Evolutionary conservation across 2,329 filamentous ascomycete genomes (phyloP).

Genomic region (Botrytis medusae): DNA sequence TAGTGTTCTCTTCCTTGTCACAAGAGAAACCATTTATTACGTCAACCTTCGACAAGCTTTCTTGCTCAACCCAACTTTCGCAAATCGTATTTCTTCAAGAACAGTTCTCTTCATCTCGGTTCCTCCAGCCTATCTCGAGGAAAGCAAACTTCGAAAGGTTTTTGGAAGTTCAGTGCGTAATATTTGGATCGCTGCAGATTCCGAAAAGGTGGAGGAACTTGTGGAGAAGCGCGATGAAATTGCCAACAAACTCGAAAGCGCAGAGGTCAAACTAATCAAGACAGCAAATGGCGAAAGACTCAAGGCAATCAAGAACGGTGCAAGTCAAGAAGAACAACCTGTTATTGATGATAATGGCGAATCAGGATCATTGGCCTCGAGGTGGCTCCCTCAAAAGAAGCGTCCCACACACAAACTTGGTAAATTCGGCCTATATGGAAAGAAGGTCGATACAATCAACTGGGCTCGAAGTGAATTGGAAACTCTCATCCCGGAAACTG

Average conservation of each 20-base stretch:
- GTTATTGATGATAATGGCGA: slow-evolving; percentile 60
- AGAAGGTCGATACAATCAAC: slow-evolving; percentile 92
- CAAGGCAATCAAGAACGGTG: slow-evolving; percentile 66
- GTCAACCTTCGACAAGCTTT: slow-evolving; percentile 93
- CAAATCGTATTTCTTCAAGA: slow-evolving; percentile 81
- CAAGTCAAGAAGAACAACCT: slow-evolving; percentile 43
- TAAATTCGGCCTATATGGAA: slow-evolving; percentile 67
- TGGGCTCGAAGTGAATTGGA: slow-evolving; percentile 80
- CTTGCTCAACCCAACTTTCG: slow-evolving; percentile 79
- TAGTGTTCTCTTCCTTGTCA: slow-evolving; percentile 76
- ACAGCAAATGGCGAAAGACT: slow-evolving; percentile 70
- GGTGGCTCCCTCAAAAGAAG: slow-evolving; percentile 71
- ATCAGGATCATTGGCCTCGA: slow-evolving; percentile 68
- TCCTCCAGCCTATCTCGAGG: slow-evolving; percentile 73
- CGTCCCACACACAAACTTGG: slow-evolving; percentile 75
- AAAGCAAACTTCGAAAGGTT: slow-evolving; percentile 72
- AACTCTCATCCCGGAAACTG: slow-evolving; percentile 70
- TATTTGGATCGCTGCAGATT: slow-evolving; percentile 81
- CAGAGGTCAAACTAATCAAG: slow-evolving; percentile 83
- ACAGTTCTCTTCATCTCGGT: slow-evolving; percentile 89
- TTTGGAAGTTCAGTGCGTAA: slow-evolving; percentile 81
- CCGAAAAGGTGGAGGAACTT: slow-evolving; percentile 73
- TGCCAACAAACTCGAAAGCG: slow-evolving; percentile 78
- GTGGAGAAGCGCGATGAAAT: slow-evolving; percentile 79
- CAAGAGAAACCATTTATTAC: slow-evolving; percentile 86